Evolutionary conservation across 2,329 filamentous ascomycete species (phyloP).

Genomic region (Fonsecaea monophora): DNA sequence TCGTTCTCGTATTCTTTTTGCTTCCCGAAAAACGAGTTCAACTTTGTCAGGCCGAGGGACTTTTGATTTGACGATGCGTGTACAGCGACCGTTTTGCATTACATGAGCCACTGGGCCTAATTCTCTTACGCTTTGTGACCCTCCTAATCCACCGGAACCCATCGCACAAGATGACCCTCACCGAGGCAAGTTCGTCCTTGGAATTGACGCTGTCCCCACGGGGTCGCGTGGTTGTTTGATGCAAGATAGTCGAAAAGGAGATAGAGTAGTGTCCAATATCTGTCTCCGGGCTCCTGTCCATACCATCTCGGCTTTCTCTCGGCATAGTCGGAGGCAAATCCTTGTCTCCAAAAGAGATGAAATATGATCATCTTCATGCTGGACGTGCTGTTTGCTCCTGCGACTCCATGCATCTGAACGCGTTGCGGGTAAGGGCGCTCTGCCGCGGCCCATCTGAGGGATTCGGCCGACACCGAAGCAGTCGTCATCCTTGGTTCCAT

Average conservation of each 20-base stretch:
- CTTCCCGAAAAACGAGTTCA: conserved; percentile 10
- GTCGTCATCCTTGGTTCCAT: neutral
- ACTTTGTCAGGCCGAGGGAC: conserved; percentile 10
- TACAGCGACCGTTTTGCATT: conserved; percentile 9
- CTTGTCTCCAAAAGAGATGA: neutral
- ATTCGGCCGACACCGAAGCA: neutral
- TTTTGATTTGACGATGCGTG: conserved; percentile 9
- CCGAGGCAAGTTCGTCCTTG: neutral
- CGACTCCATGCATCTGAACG: neutral
- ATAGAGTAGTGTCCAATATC: conserved; percentile 8
- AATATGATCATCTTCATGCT: neutral
- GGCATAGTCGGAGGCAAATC: neutral
- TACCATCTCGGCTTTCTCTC: conserved; percentile 15
- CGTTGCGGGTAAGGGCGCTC: neutral
- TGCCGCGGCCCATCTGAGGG: neutral
- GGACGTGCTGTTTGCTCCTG: neutral
- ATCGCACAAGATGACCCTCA: neutral
- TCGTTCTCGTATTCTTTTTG: conserved; percentile 8
- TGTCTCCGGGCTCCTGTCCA: neutral
- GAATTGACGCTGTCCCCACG: conserved; percentile 8
- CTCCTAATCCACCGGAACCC: conserved; percentile 6
- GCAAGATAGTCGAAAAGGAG: conserved; percentile 20
- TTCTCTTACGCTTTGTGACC: neutral
- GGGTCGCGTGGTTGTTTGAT: conserved; percentile 6
- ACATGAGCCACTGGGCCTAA: conserved; percentile 17